A percentile compares a stretch with the other conserved stretches of the same genome.
phyloP scores from a whole-genome alignment of 345 rosid genomes.

The Citrus trifoliata region DNA sequence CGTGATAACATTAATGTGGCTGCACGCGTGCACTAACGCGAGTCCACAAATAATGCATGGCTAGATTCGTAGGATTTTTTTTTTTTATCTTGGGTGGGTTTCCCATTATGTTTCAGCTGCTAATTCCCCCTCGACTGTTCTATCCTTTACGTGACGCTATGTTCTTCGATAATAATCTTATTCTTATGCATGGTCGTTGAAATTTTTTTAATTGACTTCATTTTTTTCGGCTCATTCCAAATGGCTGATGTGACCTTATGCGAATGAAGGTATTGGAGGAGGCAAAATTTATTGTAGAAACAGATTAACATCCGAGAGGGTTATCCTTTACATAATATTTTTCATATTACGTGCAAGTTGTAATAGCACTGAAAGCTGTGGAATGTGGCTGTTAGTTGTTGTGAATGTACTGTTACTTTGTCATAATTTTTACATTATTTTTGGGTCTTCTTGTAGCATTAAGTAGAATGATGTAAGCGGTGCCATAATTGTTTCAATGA shows the following conservation, averaged over 20 bases:
- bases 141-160: constrained; percentile 14
- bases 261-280: not conserved
- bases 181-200: constrained; percentile 1
- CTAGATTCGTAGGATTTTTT: not conserved
- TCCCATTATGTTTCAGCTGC: constrained; percentile 11
- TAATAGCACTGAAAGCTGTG: no score
- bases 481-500: no score
- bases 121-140: constrained; percentile 14
- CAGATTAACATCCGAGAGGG: not conserved
- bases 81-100: not conserved
- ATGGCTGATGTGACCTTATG: not conserved
- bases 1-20: not conserved
- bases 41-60: not conserved
- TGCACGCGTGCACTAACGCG: constrained; percentile 24
- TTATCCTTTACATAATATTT: no score
- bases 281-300: not conserved
- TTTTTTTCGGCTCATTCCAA: not conserved
- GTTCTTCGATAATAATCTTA: not conserved
- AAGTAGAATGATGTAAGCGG: no score
- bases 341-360: no score
- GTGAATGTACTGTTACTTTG: no score
- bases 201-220: not conserved
- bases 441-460: no score
- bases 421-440: no score
- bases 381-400: no score